phyloP scores from a whole-genome alignment of 176 grass and related monocot species.

The Leersia perrieri region DNA sequence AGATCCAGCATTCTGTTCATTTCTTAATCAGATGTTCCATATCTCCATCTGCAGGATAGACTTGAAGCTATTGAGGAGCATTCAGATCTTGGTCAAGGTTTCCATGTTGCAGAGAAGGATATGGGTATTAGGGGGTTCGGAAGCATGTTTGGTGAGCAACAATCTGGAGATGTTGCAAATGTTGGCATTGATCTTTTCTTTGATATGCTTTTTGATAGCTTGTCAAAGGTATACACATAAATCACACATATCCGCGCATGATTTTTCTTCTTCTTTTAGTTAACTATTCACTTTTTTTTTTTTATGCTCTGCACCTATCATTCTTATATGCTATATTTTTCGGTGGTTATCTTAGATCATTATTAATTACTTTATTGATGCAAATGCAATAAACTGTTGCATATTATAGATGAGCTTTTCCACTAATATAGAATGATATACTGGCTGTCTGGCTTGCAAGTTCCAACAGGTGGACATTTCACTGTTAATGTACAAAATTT shows the following conservation, averaged over 20 bases:
- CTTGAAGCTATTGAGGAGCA: slow-evolving; percentile 85
- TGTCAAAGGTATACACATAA: slow-evolving; percentile 68
- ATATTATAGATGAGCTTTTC: background rate
- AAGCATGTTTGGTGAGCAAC: slow-evolving; percentile 95
- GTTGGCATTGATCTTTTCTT: slow-evolving; percentile 95
- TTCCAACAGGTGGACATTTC: background rate
- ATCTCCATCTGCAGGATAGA: slow-evolving; percentile 65
- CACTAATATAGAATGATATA: background rate
- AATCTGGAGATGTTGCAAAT: slow-evolving; percentile 96
- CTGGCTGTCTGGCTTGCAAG: background rate
- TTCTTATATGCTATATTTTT: background rate
- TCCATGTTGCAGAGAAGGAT: slow-evolving; percentile 94
- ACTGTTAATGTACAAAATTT: background rate
- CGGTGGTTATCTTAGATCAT: background rate
- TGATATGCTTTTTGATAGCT: slow-evolving; percentile 98
- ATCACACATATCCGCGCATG: background rate
- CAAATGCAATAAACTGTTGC: background rate
- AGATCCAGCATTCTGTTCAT: background rate
- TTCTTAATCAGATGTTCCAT: slow-evolving; percentile 16
- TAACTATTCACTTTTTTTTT: background rate
- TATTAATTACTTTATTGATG: slow-evolving; percentile 4
- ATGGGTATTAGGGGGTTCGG: slow-evolving; percentile 96
- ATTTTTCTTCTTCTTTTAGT: background rate
- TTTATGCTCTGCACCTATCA: background rate
- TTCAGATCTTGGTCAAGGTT: slow-evolving; percentile 86